Conservation (phyloP, 1,284 basidiomycete genomes). For the Ganoderma sinense region DNA sequence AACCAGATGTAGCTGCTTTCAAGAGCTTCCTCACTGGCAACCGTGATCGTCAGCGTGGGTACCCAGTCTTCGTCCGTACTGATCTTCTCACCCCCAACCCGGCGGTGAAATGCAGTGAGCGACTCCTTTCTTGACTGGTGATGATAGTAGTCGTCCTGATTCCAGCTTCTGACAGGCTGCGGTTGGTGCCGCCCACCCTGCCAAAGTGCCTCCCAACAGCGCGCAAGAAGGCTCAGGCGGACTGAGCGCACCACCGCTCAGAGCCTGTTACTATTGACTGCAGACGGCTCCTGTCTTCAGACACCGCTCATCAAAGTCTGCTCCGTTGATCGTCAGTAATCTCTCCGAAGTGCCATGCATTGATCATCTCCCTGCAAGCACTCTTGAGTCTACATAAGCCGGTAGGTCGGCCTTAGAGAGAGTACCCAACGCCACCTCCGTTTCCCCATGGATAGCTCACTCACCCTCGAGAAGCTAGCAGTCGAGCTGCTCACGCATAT, state of each 20-base stretch:
- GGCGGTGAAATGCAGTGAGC: not conserved
- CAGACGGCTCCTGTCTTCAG: not conserved
- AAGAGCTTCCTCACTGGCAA: not conserved
- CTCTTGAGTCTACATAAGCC: constrained; percentile 2
- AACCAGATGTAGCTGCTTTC: not conserved
- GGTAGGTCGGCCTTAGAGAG: not conserved
- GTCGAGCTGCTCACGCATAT: constrained; percentile 29
- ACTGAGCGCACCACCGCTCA: not conserved
- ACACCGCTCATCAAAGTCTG: constrained; percentile 1
- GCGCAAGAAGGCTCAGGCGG: not conserved
- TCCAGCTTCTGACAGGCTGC: constrained; percentile 8
- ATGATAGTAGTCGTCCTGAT: constrained; percentile 10
- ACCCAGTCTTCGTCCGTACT: not conserved
- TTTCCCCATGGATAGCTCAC: not conserved
- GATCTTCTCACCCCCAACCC: not conserved
- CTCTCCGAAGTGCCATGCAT: not conserved
- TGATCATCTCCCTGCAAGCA: not conserved
- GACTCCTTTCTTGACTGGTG: constrained; percentile 1
- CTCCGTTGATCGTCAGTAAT: not conserved
- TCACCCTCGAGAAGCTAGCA: constrained; percentile 26
- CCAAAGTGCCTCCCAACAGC: not conserved
- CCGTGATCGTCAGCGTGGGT: constrained; percentile 1
- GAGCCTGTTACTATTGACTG: not conserved
- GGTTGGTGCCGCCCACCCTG: constrained; percentile 10
- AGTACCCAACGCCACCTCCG: not conserved